These are phyloP conservation scores for Trichoderma semiorbis DNA, from an alignment of 2,329 filamentous ascomycete species.

Conservation along the genomic window DNA sequence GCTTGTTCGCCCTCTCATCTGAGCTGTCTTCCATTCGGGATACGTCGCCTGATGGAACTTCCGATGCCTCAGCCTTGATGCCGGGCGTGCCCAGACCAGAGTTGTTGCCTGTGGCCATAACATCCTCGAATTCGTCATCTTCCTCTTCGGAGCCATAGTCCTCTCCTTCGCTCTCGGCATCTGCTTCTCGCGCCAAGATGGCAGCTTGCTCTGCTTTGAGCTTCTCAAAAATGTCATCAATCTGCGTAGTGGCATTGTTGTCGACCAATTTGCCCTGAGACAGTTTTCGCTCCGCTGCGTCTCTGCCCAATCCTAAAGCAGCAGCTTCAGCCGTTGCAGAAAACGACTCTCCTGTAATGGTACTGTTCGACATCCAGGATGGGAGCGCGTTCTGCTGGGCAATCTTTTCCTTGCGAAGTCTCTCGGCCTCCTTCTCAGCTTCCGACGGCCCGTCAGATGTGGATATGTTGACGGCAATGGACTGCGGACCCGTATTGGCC, in stretches of 20 bases:
- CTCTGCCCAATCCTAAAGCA: slow-evolving; percentile 33
- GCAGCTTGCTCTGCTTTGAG: slow-evolving; percentile 60
- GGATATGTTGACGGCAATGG: slow-evolving; percentile 67
- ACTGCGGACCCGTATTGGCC: slow-evolving; percentile 62
- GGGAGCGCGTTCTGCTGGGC: slow-evolving; percentile 68
- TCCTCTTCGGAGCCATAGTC: slow-evolving; percentile 37
- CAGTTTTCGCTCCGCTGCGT: slow-evolving; percentile 47
- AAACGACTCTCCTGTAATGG: slow-evolving; percentile 63
- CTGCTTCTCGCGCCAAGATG: slow-evolving; percentile 29
- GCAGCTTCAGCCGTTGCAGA: slow-evolving; percentile 29
- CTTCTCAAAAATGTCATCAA: slow-evolving; percentile 66
- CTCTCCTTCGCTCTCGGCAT: slow-evolving; percentile 33
- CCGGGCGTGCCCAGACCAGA: slow-evolving; percentile 33
- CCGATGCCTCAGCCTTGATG: slow-evolving; percentile 36
- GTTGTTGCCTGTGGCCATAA: slow-evolving; percentile 37
- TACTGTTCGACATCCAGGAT: slow-evolving; percentile 68
- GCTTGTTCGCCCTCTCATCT: slow-evolving; percentile 54
- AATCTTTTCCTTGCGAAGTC: slow-evolving; percentile 61
- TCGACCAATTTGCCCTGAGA: slow-evolving; percentile 38
- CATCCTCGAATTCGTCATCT: slow-evolving; percentile 50
- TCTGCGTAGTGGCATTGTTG: slow-evolving; percentile 52
- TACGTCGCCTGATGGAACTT: slow-evolving; percentile 21
- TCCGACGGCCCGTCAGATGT: slow-evolving; percentile 63
- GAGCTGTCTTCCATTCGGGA: slow-evolving; percentile 27
- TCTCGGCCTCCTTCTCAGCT: slow-evolving; percentile 63